Evolutionary conservation across 108 stramenopile species (phyloP).

Genomic region (Epipyxis sp.): DNA sequence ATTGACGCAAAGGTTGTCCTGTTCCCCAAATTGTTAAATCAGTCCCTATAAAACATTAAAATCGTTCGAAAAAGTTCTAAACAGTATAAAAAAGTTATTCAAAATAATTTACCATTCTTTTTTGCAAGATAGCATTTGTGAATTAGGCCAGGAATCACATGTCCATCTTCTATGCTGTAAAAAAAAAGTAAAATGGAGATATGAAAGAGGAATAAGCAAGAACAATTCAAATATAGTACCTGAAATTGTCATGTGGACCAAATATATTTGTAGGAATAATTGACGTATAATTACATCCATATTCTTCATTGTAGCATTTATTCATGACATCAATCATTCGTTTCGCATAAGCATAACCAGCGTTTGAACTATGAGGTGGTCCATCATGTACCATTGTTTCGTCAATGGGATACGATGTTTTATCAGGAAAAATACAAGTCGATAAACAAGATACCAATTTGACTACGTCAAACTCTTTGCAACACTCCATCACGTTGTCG

Average conservation of each 20-base stretch:
- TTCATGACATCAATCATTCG: slow-evolving; percentile 98
- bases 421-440: slow-evolving; percentile 99
- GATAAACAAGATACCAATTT: slow-evolving; percentile 94
- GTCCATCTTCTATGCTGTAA: slow-evolving; percentile 62
- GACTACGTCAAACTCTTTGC: slow-evolving; percentile 67
- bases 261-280: slow-evolving; percentile 98
- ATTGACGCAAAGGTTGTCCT: slow-evolving; percentile 91
- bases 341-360: slow-evolving; percentile 97
- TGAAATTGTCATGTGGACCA: slow-evolving; percentile 91
- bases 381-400: slow-evolving; percentile 87
- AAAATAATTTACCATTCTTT: slow-evolving; percentile 34
- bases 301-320: slow-evolving; percentile 91
- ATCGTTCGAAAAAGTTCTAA: not conserved
- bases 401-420: slow-evolving; percentile 98
- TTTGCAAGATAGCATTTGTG: slow-evolving; percentile 97
- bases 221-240: slow-evolving; percentile 59
- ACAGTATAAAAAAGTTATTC: no score
- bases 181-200: not conserved
- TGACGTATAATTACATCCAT: slow-evolving; percentile 88
- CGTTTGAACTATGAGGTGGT: slow-evolving; percentile 91
- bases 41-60: slow-evolving; percentile 54
- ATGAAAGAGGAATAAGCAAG: slow-evolving; percentile 34
- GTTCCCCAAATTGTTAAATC: slow-evolving; percentile 93
- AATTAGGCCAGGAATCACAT: slow-evolving; percentile 97
- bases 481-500: slow-evolving; percentile 65